Evolutionary conservation across 192 early-diverging fungal genomes (phyloP), one percentile per base, ranked within the genome.

Genomic region (Coemansia sp.): DNA sequence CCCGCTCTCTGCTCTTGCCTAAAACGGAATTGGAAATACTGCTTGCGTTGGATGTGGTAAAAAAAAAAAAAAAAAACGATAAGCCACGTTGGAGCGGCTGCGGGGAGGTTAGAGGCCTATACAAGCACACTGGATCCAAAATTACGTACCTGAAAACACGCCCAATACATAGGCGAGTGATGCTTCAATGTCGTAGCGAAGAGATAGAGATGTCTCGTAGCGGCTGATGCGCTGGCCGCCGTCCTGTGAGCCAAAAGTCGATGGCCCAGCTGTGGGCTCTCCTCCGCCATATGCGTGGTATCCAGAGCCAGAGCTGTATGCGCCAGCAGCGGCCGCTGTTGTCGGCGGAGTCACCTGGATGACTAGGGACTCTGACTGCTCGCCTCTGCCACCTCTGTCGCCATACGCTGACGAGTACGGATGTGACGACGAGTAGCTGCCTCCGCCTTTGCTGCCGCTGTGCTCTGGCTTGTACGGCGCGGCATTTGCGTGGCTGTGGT

Each of bases 131-230:
- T 53, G 49, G 49, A 53, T 53, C 29, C 49, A 31, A 27, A 17
- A 27, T 3, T 53, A 14, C 66, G 64, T 82, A 82, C 79, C 80
- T 61, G 80, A 77, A 51, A 77, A 77, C 60, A 76, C 78, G 27
- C 88, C 87, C 12, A 94, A 65, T 0, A 76, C 73, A 68, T 94
- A 94, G 12, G 88, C 84, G 43, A 89, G 59, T 22, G 89, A 85
- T 3, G 93, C 91, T 77, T 92, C 90, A 54, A 93, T 84, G 73
- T 94, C 91, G 39, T 90, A 84, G 14, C 91, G 85, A 41, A 90
- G 76, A 20, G 86, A 76, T 41, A 91, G 71, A 38, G 71, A 80
- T 20, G 93, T 94, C 59, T 94, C 90, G 68, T 92, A 94, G 65
- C 91, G 90, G 71, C 92, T 94, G n/a, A 94, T 87, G 27, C 90